Percentiles rank a stretch among this genome's conserved stretches.
Conservation (phyloP, 352 stramenopile genomes). For the Globisporangium paddicum region DNA sequence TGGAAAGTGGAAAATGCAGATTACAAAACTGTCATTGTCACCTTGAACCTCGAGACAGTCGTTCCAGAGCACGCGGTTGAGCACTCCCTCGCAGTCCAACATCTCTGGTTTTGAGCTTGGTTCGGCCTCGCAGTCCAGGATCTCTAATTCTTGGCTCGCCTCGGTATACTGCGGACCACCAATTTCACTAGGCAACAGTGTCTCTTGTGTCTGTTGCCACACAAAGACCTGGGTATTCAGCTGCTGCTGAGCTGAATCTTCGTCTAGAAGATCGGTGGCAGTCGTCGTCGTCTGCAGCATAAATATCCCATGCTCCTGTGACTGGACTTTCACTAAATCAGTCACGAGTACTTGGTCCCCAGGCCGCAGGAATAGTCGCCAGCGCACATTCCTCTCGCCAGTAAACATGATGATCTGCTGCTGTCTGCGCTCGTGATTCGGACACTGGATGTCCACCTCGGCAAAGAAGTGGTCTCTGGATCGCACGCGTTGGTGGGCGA, state of each 20-base stretch:
- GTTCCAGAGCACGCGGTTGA: constrained; percentile 31
- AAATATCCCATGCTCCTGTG: constrained; percentile 52
- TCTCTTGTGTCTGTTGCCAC: constrained; percentile 13
- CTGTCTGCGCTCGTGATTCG: neutral
- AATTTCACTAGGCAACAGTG: neutral
- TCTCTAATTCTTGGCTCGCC: no score
- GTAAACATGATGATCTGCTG: constrained; percentile 47
- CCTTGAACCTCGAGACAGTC: constrained; percentile 35
- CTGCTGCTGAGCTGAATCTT: neutral
- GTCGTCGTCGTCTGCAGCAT: constrained; percentile 44
- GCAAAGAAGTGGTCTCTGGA: constrained; percentile 56
- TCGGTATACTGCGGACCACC: neutral
- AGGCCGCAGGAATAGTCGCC: constrained; percentile 43
- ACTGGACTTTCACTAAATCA: constrained; percentile 63
- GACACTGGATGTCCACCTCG: constrained; percentile 35
- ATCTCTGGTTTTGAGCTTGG: constrained; percentile 9
- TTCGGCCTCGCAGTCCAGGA: neutral
- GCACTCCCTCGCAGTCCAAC: constrained; percentile 28
- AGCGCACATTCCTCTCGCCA: constrained; percentile 25
- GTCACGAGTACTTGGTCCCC: constrained; percentile 42
- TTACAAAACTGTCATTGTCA: constrained; percentile 13
- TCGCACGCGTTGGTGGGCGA: constrained; percentile 36
- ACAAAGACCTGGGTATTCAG: constrained; percentile 23
- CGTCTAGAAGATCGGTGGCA: neutral
- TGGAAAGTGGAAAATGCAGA: constrained; percentile 39